These are phyloP conservation scores for Panaeolus papilionaceus DNA, from an alignment of 768 basidiomycete species.

Conservation along the genomic window DNA sequence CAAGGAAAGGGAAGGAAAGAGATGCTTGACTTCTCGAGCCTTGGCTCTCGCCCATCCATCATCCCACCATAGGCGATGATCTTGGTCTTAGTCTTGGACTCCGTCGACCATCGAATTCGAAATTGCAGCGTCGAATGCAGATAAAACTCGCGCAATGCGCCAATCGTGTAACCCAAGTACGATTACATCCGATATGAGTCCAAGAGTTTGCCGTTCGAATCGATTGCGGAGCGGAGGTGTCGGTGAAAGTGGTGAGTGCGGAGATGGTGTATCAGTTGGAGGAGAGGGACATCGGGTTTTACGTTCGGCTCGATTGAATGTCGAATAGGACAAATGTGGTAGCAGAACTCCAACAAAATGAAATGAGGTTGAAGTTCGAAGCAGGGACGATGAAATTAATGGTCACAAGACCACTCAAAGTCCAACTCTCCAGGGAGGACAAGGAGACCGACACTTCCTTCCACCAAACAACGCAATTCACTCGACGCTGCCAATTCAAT, in stretches of 20 bases:
- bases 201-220: not conserved
- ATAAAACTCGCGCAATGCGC: not conserved
- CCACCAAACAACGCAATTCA: not conserved
- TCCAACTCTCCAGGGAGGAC: not conserved
- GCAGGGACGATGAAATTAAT: too few species aligned
- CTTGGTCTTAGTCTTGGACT: not conserved
- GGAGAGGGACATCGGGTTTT: not conserved
- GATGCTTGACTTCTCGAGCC: not conserved
- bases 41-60: not conserved
- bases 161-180: not conserved
- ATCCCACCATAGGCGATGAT: not conserved
- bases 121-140: not conserved
- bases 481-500: slow-evolving; percentile 1
- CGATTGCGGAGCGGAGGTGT: not conserved
- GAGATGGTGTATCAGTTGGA: not conserved
- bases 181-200: not conserved
- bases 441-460: not conserved
- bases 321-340: too few species aligned
- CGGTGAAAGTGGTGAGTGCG: not conserved
- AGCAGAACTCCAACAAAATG: too few species aligned
- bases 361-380: too few species aligned
- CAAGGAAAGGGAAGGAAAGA: too few species aligned
- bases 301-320: not conserved
- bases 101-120: not conserved
- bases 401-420: slow-evolving; percentile 2